Percentiles rank a stretch among this genome's conserved stretches.
phyloP scores from a whole-genome alignment of 2,329 filamentous ascomycete species.

The Xylariaceae sp. region DNA sequence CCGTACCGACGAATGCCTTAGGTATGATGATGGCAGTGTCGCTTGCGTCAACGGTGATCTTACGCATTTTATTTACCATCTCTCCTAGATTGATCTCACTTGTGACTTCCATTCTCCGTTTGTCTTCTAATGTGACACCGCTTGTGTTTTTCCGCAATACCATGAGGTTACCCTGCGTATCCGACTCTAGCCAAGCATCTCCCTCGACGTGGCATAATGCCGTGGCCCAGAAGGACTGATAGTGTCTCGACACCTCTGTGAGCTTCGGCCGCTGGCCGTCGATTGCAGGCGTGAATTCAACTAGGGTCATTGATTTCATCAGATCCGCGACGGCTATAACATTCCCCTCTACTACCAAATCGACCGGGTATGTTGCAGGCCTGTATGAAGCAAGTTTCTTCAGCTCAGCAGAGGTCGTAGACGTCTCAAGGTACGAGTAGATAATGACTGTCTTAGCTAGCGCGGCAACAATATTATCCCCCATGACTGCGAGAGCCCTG shows the following conservation, averaged over 20 bases:
- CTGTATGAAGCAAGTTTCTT: slow-evolving; percentile 77
- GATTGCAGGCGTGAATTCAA: slow-evolving; percentile 69
- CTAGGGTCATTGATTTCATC: slow-evolving; percentile 87
- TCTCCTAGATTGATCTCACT: slow-evolving; percentile 88
- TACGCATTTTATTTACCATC: slow-evolving; percentile 87
- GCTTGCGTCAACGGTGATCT: slow-evolving; percentile 70
- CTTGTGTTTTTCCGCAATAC: slow-evolving; percentile 76
- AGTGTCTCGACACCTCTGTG: slow-evolving; percentile 78
- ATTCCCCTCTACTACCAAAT: slow-evolving; percentile 75
- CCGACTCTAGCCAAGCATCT: slow-evolving; percentile 80
- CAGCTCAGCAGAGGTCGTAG: slow-evolving; percentile 62
- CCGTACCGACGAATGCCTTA: slow-evolving; percentile 86
- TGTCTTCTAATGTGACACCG: slow-evolving; percentile 77
- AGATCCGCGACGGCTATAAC: slow-evolving; percentile 86
- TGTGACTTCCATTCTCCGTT: slow-evolving; percentile 70
- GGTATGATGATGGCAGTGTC: slow-evolving; percentile 74
- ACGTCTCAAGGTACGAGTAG: slow-evolving; percentile 62
- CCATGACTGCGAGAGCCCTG: slow-evolving; percentile 75
- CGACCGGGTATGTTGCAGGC: slow-evolving; percentile 82
- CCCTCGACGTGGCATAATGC: slow-evolving; percentile 74
- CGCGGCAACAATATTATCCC: slow-evolving; percentile 80
- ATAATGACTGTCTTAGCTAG: slow-evolving; percentile 84
- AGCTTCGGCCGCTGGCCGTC: slow-evolving; percentile 67
- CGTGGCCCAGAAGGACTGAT: slow-evolving; percentile 81
- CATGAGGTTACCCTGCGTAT: slow-evolving; percentile 86